Base-by-base conservation (phyloP, 305 asterid genomes). In the Fraxinus velutina region DNA sequence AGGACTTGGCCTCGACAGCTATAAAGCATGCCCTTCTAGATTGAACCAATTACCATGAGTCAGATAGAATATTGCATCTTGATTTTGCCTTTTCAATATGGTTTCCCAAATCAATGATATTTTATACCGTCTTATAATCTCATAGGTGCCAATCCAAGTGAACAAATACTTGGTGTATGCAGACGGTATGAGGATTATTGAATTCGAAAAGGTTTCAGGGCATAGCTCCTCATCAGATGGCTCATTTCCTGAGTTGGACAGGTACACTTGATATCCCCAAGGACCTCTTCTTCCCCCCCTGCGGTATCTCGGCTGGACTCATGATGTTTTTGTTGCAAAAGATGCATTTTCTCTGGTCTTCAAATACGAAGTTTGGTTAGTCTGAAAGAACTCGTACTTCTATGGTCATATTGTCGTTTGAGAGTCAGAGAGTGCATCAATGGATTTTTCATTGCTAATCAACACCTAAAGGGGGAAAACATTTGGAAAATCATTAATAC, bases 71-170 rank as follows among this genome's bases (percentile, higher is more conserved):
- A 6, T 36, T 6, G 42, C 50, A 8, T 42, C 15, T 42, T 42
- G 50, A 42, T 42, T 42, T 42, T 42, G 3, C 50, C 3, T 42
- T 42, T 10, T 42, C 15, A 42, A 42, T 42, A 42, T 42, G 50
- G 6, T 15, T 1, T 19, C 29, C 21, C 73, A 13, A 34, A 12
- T 32, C n/a, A 5, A 32, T 74, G 50, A 6, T 62, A 22, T 73
- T 33, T 47, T 57, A 5, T 17, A n/a, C 70, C 74, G 34, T 71
- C 24, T 42, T 42, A 12, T 50, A 12, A 2, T 12, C 37, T 47
- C 79, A 36, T 79, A 95, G 99, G 98, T 92, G 79, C 97, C 99
- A 8, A 92, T 95, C 77, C 99, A 95, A 91, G 99, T 95, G 76
- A 93, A 92, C 91, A 95, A 81, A 77, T 88, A 73, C 88, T 83